phyloP scores from a whole-genome alignment of 106 monocot genomes.

The Apostasia shenzhenica region DNA sequence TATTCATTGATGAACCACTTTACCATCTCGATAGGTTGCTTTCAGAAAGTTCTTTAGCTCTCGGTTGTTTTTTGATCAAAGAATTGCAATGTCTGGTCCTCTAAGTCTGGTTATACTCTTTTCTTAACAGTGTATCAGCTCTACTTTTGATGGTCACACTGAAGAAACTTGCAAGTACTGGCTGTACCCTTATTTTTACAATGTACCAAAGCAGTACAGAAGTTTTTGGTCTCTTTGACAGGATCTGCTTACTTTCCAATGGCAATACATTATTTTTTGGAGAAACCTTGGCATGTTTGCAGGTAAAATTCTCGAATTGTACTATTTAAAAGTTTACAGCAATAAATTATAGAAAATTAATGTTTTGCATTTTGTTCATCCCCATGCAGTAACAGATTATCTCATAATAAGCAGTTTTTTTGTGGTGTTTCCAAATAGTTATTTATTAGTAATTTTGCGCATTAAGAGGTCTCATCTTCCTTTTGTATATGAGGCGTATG shows the following conservation, averaged over 20 bases:
- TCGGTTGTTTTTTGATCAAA: background rate
- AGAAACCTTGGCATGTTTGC: constrained; percentile 90
- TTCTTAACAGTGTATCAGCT: constrained; percentile 76
- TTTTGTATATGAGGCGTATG: background rate
- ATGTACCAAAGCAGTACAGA: constrained; percentile 99
- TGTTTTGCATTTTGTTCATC: too few species aligned
- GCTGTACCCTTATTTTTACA: constrained; percentile 93
- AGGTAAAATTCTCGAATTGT: constrained; percentile 28
- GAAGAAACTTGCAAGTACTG: constrained; percentile 96
- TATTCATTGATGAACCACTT: constrained; percentile 99
- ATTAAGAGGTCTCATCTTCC: background rate
- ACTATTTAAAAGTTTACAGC: too few species aligned
- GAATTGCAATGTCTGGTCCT: background rate
- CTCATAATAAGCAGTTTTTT: too few species aligned
- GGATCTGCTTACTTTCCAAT: constrained; percentile 99
- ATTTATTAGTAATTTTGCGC: too few species aligned
- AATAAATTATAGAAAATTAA: too few species aligned
- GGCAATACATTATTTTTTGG: constrained; percentile 98
- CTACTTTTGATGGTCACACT: constrained; percentile 93
- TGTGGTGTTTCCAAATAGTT: too few species aligned
- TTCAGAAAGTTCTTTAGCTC: background rate
- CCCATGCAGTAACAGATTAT: too few species aligned
- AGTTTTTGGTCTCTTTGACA: constrained; percentile 98
- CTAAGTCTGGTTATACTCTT: constrained; percentile 1
- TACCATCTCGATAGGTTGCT: constrained; percentile 89